phyloP scores from a whole-genome alignment of 2,329 filamentous ascomycete genomes.

The Fusarium beomiforme region DNA sequence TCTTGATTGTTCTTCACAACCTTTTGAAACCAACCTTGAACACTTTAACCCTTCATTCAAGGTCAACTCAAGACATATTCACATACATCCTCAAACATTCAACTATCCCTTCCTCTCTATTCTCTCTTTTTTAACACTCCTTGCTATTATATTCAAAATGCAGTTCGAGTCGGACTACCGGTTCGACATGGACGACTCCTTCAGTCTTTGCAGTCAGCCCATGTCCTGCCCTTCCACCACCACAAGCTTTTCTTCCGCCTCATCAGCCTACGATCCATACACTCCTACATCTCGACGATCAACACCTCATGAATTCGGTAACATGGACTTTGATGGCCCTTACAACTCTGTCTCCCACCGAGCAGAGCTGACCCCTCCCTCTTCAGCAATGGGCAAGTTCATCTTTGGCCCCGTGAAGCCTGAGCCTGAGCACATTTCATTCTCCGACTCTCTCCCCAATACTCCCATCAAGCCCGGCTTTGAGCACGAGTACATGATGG shows the following conservation, averaged over 20 bases:
- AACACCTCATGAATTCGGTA: conserved; percentile 51
- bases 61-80: conserved; percentile 27
- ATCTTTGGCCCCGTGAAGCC: conserved; percentile 49
- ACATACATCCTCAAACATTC: conserved; percentile 14
- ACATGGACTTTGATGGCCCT: conserved; percentile 51
- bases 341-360: conserved; percentile 43
- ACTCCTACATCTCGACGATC: conserved; percentile 58
- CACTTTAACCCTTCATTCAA: conserved; percentile 29
- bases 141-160: conserved; percentile 43
- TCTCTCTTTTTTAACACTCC: conserved; percentile 13
- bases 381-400: conserved; percentile 47
- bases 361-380: conserved; percentile 51
- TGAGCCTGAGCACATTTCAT: conserved; percentile 48
- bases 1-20: conserved; percentile 28
- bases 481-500: conserved; percentile 53
- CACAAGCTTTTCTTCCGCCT: conserved; percentile 53
- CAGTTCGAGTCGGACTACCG: conserved; percentile 52
- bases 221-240: conserved; percentile 50
- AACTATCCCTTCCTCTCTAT: conserved; percentile 6
- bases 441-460: conserved; percentile 46
- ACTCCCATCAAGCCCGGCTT: conserved; percentile 52
- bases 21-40: conserved; percentile 28
- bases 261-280: conserved; percentile 55
- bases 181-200: conserved; percentile 54
- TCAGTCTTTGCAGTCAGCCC: conserved; percentile 50